Conservation (phyloP, 202 grass and related monocot species). For the Schoenoplectus tabernaemontani region DNA sequence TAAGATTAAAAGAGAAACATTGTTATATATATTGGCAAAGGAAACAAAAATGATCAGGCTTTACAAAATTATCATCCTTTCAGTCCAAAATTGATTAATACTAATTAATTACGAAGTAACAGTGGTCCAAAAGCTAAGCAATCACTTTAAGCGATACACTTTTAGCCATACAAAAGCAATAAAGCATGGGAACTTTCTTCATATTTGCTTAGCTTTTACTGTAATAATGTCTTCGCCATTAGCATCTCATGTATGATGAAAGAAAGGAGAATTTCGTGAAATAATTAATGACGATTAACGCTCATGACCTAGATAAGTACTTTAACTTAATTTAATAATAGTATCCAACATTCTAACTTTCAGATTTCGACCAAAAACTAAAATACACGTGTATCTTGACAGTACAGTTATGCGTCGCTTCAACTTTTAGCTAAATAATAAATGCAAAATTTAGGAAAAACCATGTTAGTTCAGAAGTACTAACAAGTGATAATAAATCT, state of each 20-base stretch:
- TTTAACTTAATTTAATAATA: neutral
- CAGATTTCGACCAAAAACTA: neutral
- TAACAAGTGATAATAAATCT: neutral
- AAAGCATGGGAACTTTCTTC: neutral
- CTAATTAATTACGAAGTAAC: neutral
- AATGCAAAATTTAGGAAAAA: neutral
- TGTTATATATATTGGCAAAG: neutral
- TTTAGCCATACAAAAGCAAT: neutral
- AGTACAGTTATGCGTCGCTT: neutral
- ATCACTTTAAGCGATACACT: neutral
- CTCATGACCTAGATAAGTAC: conserved; percentile 2
- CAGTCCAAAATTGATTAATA: neutral
- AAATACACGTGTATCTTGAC: neutral
- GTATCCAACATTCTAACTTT: neutral
- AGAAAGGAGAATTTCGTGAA: neutral
- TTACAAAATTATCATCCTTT: neutral
- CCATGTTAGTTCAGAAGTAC: neutral
- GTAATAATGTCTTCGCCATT: neutral
- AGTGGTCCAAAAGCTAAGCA: neutral
- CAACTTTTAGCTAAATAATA: neutral
- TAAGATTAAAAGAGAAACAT: neutral
- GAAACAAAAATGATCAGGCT: neutral
- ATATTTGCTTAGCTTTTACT: conserved; percentile 1
- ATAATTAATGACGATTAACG: neutral
- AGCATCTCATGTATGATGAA: neutral